These are phyloP conservation scores for Colletotrichum tanaceti DNA, from an alignment of 2,329 filamentous ascomycete genomes.

Conservation along the genomic window DNA sequence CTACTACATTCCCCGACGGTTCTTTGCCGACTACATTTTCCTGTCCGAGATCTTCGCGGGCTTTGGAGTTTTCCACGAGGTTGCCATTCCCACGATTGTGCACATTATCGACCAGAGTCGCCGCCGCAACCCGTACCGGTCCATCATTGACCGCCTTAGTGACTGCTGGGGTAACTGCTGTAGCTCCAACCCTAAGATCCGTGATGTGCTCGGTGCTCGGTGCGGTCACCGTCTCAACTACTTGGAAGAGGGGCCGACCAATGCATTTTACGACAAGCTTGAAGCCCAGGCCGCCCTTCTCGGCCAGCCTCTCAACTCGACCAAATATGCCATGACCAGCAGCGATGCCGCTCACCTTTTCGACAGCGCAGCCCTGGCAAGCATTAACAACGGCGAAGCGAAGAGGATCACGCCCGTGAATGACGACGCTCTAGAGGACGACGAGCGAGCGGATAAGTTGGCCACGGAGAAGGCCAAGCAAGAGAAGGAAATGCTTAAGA, in stretches of 20 bases:
- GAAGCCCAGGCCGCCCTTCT: constrained; percentile 33
- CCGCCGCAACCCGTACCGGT: constrained; percentile 38
- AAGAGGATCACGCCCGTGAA: constrained; percentile 25
- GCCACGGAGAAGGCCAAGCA: constrained; percentile 25
- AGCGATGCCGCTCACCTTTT: constrained; percentile 31
- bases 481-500: constrained; percentile 32
- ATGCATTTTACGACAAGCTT: constrained; percentile 40
- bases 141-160: constrained; percentile 40
- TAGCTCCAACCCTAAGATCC: constrained; percentile 39
- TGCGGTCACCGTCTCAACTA: constrained; percentile 43
- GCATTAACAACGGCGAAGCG: constrained; percentile 29
- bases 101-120: constrained; percentile 48
- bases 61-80: constrained; percentile 47
- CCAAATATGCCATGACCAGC: constrained; percentile 39
- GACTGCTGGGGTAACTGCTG: constrained; percentile 43
- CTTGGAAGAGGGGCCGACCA: constrained; percentile 32
- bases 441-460: constrained; percentile 34
- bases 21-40: constrained; percentile 49
- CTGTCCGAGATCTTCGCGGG: constrained; percentile 45
- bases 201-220: constrained; percentile 39
- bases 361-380: constrained; percentile 35
- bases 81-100: constrained; percentile 49
- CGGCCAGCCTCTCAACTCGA: constrained; percentile 38
- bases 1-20: constrained; percentile 49
- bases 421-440: constrained; percentile 38